A percentile compares a stretch with the other conserved stretches of the same genome.
These are phyloP conservation scores for Cydonia oblonga DNA, from an alignment of 331 rosid species.

Conservation along the genomic window DNA sequence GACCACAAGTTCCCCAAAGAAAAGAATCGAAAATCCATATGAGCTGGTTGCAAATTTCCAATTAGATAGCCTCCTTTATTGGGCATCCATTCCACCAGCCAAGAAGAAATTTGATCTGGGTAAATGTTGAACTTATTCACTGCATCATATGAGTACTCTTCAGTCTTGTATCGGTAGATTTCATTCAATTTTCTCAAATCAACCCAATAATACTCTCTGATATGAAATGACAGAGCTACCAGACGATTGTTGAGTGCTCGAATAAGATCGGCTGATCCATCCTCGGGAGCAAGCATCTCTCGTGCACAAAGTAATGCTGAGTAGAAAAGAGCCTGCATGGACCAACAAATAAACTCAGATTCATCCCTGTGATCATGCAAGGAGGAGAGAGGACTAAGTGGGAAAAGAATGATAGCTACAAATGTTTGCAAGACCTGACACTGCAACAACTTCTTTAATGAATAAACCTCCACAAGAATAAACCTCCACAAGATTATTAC, in stretches of 20 bases:
- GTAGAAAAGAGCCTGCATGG: constrained; percentile 61
- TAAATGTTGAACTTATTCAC: constrained; percentile 86
- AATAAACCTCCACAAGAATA: neutral
- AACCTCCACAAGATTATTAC: neutral
- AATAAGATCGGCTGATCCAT: constrained; percentile 70
- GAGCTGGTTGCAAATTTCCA: constrained; percentile 92
- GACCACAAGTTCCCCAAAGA: constrained; percentile 87
- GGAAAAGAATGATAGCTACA: neutral
- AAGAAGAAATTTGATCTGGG: constrained; percentile 74
- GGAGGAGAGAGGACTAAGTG: neutral
- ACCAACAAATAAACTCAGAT: neutral
- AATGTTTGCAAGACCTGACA: constrained; percentile 1
- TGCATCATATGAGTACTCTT: constrained; percentile 84
- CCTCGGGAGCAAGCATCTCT: constrained; percentile 80
- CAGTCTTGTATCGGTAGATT: constrained; percentile 79
- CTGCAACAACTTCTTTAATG: neutral
- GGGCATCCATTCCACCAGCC: constrained; percentile 93
- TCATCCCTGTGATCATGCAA: neutral
- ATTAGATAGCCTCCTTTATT: constrained; percentile 68
- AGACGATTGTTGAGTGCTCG: constrained; percentile 73
- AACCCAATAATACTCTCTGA: constrained; percentile 81
- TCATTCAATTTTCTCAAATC: constrained; percentile 66
- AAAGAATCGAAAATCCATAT: constrained; percentile 89
- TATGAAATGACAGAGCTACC: constrained; percentile 76
- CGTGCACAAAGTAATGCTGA: constrained; percentile 76